Conservation (phyloP, 2,329 filamentous ascomycete species). For the Fusarium drepaniforme region DNA sequence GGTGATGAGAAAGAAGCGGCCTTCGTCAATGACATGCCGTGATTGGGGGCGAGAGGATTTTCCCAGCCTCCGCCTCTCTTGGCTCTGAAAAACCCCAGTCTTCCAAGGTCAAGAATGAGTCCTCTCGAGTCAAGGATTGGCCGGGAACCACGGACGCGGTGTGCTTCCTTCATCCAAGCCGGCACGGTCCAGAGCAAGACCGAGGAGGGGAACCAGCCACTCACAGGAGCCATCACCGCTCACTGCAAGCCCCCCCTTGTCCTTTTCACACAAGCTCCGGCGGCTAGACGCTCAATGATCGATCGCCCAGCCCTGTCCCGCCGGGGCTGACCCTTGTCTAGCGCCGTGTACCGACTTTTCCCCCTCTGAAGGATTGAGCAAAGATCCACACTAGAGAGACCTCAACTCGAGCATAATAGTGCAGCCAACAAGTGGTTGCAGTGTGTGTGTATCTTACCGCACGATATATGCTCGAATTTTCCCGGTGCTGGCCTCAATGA, state of each 20-base stretch:
- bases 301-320: slow-evolving; percentile 2
- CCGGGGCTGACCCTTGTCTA: slow-evolving; percentile 7
- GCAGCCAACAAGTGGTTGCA: slow-evolving; percentile 2
- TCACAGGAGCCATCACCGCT: slow-evolving; percentile 18
- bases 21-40: not conserved
- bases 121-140: slow-evolving; percentile 11
- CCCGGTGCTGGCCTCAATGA: not conserved
- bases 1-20: slow-evolving; percentile 15
- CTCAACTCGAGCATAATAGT: not conserved
- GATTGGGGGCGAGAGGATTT: slow-evolving; percentile 14
- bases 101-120: not conserved
- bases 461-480: not conserved
- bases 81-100: not conserved
- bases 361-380: not conserved
- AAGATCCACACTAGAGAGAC: not conserved
- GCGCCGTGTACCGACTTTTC: not conserved
- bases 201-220: slow-evolving; percentile 28
- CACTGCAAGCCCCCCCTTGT: slow-evolving; percentile 25
- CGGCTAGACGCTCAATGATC: slow-evolving; percentile 33
- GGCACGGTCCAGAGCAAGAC: slow-evolving; percentile 4
- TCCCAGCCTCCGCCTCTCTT: slow-evolving; percentile 21
- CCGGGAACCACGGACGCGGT: slow-evolving; percentile 11
- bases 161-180: slow-evolving; percentile 7
- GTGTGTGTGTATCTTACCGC: not conserved
- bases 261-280: slow-evolving; percentile 30